phyloP scores from a whole-genome alignment of 768 basidiomycete genomes.

The Pleurotus sapidus region DNA sequence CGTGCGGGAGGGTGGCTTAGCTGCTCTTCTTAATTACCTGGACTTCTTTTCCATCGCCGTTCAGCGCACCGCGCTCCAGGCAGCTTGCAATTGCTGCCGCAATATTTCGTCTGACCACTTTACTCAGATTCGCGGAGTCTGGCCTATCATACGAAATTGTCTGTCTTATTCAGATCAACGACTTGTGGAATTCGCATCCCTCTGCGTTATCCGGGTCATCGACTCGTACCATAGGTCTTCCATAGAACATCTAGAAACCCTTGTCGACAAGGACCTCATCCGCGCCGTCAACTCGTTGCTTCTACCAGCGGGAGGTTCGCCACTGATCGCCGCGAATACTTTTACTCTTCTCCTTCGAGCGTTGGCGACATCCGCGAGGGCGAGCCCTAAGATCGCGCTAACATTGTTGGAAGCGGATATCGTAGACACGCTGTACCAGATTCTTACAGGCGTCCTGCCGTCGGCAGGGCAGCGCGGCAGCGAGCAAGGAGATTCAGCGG shows the following conservation, averaged over 20 bases:
- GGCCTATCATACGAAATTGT: conserved; percentile 92
- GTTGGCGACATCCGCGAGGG: conserved; percentile 82
- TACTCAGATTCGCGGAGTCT: conserved; percentile 82
- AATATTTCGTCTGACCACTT: conserved; percentile 90
- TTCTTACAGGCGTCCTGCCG: conserved; percentile 91
- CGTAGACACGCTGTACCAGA: conserved; percentile 90
- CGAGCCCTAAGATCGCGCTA: conserved; percentile 85
- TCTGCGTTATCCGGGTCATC: conserved; percentile 91
- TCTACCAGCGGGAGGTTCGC: conserved; percentile 82
- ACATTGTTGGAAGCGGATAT: conserved; percentile 89
- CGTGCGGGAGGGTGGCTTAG: conserved; percentile 92
- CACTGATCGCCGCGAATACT: conserved; percentile 81
- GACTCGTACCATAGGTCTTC: conserved; percentile 88
- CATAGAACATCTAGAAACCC: conserved; percentile 80
- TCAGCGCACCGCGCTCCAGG: conserved; percentile 93
- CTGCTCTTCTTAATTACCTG: conserved; percentile 90
- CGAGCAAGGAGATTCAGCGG: conserved; percentile 58
- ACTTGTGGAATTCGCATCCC: conserved; percentile 94
- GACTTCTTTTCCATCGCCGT: conserved; percentile 99
- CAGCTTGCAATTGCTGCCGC: conserved; percentile 95
- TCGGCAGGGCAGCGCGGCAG: conserved; percentile 50
- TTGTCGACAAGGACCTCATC: conserved; percentile 79
- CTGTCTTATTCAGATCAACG: conserved; percentile 91
- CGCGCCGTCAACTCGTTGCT: conserved; percentile 83
- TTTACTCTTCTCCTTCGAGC: conserved; percentile 87